phyloP scores from a whole-genome alignment of 768 basidiomycete genomes.

The Termitomyces sp. region DNA sequence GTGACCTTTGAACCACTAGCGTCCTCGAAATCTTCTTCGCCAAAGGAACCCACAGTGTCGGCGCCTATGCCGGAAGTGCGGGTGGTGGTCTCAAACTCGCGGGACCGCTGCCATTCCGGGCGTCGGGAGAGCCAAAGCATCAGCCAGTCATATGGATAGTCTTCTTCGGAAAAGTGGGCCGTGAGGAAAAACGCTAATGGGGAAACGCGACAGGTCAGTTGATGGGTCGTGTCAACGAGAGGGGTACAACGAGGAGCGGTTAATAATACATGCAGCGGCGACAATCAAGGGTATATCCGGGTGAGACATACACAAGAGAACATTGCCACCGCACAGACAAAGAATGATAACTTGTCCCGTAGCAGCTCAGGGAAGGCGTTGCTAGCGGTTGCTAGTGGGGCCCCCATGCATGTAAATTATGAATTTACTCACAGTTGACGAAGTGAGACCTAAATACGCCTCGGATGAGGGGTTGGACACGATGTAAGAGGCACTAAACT shows the following conservation, averaged over 20 bases:
- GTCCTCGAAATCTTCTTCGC: conserved; percentile 44
- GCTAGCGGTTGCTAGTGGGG: conserved; percentile 4
- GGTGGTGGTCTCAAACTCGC: conserved; percentile 87
- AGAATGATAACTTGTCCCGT: not conserved
- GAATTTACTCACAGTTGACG: conserved; percentile 66
- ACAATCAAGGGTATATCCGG: not conserved
- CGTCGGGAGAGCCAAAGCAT: conserved; percentile 87
- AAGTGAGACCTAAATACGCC: conserved; percentile 61
- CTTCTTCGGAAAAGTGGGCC: conserved; percentile 86
- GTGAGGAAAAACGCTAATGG: conserved; percentile 78
- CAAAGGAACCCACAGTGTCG: conserved; percentile 52
- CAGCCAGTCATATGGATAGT: conserved; percentile 87
- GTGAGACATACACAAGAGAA: not conserved
- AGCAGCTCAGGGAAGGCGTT: not conserved
- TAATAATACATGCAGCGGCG: conserved; percentile 8
- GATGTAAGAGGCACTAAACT: conserved; percentile 16
- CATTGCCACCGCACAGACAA: not conserved
- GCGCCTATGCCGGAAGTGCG: conserved; percentile 61
- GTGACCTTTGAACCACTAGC: conserved; percentile 19
- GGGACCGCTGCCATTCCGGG: conserved; percentile 83
- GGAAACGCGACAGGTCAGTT: conserved; percentile 18
- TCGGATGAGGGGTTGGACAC: not conserved
- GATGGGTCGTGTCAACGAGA: conserved; percentile 19
- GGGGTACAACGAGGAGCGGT: conserved; percentile 9
- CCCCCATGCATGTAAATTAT: conserved; percentile 2